Conservation (phyloP, 73 alveolate genomes). For the Tetrahymena thermophila region DNA sequence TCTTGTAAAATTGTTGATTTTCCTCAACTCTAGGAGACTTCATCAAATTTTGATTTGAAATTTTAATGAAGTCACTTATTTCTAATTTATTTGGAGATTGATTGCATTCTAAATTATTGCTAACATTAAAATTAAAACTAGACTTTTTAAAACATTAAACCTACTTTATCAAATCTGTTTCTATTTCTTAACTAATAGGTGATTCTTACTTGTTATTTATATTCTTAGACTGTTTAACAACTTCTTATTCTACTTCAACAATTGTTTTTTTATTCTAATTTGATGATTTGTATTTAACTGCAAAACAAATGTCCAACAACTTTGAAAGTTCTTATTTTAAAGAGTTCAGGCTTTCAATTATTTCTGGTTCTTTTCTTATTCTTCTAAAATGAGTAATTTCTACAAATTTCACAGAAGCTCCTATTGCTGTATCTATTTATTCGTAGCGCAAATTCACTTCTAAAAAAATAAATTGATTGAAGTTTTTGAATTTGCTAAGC, state of each 20-base stretch:
- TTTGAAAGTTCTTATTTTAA: background rate
- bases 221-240: background rate
- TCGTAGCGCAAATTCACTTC: background rate
- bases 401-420: background rate
- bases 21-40: background rate
- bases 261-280: background rate
- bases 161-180: background rate
- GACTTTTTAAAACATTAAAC: too few relatives aligned
- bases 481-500: background rate
- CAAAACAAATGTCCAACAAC: background rate
- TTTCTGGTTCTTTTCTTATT: background rate
- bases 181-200: background rate
- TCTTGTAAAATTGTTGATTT: too few relatives aligned
- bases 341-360: background rate
- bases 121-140: background rate
- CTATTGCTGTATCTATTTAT: background rate
- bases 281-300: background rate
- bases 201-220: background rate
- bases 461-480: background rate
- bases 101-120: background rate
- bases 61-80: background rate
- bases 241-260: background rate
- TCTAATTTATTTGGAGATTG: background rate
- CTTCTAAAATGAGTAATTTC: background rate
- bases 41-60: too few relatives aligned